Evolutionary conservation across 2,329 filamentous ascomycete species (phyloP), one percentile per base, ranked within the genome.

Genomic region (Pestalotiopsis sp.): DNA sequence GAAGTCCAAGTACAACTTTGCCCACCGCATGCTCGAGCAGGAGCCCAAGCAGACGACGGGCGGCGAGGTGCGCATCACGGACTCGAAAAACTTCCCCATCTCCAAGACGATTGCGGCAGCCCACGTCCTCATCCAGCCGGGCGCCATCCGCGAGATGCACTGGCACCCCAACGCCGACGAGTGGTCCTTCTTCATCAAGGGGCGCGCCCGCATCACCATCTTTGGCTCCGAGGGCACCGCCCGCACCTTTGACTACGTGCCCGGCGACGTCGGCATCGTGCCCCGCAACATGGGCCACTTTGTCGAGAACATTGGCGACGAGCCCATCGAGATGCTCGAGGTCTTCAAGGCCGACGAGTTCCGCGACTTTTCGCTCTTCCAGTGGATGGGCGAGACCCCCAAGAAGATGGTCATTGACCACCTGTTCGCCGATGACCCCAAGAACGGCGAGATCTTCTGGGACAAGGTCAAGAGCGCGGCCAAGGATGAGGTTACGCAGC

Each of bases 101-200:
- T 92, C 92, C 60, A 90, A 88, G 78, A 92, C 90, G 0, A 87
- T 94, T 23, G 91, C 92, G 0, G 92, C 92, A 0, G 92, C 91
- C 1, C 87, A 94, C 74, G 86, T 93, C 20, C 87, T 87, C 49
- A 92, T 95, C 70, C 83, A 91, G 71, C 92, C 92, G 0, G 91
- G 91, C 14, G 91, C 90, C 0, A 83, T 94, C 76, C 87, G 92
- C 11, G 92, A 94, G 81, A 93, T 95, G 85, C 92, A 95, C 82
- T 95, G 92, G 92, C 92, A 95, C 76, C 91, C 92, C 0, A 90
- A 88, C 59, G 91, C 91, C 13, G 92, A 94, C 75, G 92, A 94
- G 78, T 95, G 92, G 92, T 92, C 89, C 6, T 95, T 92, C 80
- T 94, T 95, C 82, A 88, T 95, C 77, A 81, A 82, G 31, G 93